Base-by-base conservation (phyloP, 1,139 yeast genomes). In the Taphrina confusa region DNA sequence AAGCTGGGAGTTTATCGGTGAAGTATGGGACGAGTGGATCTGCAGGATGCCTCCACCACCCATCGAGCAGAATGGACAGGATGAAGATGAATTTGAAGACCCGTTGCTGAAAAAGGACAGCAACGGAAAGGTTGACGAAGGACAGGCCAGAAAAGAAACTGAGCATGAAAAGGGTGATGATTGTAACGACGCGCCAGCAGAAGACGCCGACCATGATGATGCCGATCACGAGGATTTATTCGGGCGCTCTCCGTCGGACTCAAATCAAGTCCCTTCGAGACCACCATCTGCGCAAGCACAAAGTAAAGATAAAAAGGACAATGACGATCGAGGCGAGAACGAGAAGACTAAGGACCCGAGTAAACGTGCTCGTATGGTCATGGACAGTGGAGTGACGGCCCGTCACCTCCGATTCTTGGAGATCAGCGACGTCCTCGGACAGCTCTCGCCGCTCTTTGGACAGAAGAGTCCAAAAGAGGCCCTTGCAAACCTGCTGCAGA, bases 1-100 rank as follows among this genome's bases (percentile, higher is more conserved):
- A 28, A 31, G 51, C 34, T 54, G 58, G 58, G 58, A 54, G n/a
- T 54, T 54, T 16, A 33, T 44, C 20, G 58, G 51, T 6, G 51
- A 54, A 34, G 46, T 25, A 11, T 54, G 58, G 58, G 51, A 54
- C n/a, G 58, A 54, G 16, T 54, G 58, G 58, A 16, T 54, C 33
- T 54, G 58, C 40, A 44, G 58, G 16, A 31, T 31, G 40, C 52
- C 52, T 9, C 42, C 52, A 18, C 36, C 52, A 5, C 52, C 52
- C 3, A 47, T 22, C 12, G 31, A 42, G 25, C 50, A 37, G 18
- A 54, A 37, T 14, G 31, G 30, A 2, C 44, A 44, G 18, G 51
- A 54, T 25, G 42, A 44, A 6, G 45, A 36, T 3, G 18, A 39
- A 18, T 31, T 11, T 2, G 28, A 50, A 16, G 56, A 50, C 12